phyloP scores from a whole-genome alignment of 345 rosid species.

The Citrus australasica region DNA sequence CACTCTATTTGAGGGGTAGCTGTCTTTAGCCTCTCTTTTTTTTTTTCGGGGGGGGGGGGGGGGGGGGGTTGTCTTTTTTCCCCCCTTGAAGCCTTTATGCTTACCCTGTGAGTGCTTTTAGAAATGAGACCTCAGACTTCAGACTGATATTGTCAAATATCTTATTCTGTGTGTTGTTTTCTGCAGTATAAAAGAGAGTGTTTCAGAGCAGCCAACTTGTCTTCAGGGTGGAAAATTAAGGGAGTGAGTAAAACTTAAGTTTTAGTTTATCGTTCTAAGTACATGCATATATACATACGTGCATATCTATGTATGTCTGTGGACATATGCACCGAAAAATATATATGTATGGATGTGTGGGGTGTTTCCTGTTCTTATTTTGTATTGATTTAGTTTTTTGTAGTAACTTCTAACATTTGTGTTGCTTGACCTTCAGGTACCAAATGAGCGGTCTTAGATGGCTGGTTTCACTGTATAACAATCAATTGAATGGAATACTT shows the following conservation, averaged over 20 bases:
- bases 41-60: not conserved
- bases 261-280: not conserved
- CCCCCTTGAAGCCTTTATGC: not conserved
- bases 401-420: conserved; percentile 13
- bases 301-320: not conserved
- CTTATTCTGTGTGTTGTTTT: conserved; percentile 4
- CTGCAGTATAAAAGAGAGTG: conserved; percentile 80
- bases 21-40: not conserved
- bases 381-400: not conserved
- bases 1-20: not conserved
- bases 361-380: not conserved
- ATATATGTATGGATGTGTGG: not conserved
- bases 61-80: no score
- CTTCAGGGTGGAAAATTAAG: conserved; percentile 83
- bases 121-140: not conserved
- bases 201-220: conserved; percentile 73
- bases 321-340: not conserved
- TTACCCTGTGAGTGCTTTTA: not conserved
- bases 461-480: conserved; percentile 86
- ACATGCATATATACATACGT: not conserved
- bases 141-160: not conserved
- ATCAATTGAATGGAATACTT: conserved; percentile 86
- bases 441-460: conserved; percentile 94
- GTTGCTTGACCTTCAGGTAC: conserved; percentile 51
- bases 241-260: conserved; percentile 56